Base-by-base conservation (phyloP, 495 filamentous ascomycete species). In the Hypoxylon intermedium region DNA sequence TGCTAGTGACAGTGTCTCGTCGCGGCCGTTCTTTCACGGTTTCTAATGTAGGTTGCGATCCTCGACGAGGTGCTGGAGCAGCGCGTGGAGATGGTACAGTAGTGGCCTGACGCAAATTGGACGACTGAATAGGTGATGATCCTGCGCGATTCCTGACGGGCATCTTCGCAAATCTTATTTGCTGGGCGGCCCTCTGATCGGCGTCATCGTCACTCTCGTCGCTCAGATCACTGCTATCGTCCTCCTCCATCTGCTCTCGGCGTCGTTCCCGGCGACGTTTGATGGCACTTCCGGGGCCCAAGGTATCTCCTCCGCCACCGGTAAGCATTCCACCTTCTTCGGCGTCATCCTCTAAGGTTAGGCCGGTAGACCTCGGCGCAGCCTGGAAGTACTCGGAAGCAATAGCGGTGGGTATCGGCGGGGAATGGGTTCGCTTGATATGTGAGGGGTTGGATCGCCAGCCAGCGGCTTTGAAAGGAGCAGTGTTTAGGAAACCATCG, bases 131-230 rank as follows among this genome's bases (percentile, higher is more conserved):
- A 11, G 93, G 93, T 30, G 93, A 96, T 1, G 92, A 96, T 18
- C 90, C 93, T 38, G 91, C 87, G 47, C 95, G 86, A 52, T 81
- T 88, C 15, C 93, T 83, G n/a, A 96, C 79, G 1, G 94, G 93
- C 88, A 97, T 90, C 72, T 97, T 97, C 24, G 87, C 82, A 65
- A 98, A 98, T 69, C 92, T 92, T 70, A 98, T 96, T 67, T 94
- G 90, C 63, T 95, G 89, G 46, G 75, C 79, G 34, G 76, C 82
- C 33, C 82, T 76, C 38, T 81, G 79, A 43, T 96, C 91, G 7
- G 79, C 81, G 53, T 96, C 92, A 24, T 97, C 93, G 43, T 98
- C 94, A 64, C 92, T 97, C 47, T 98, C 93, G 63, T 97, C 94
- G 67, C 91, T 97, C 57, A 97, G 74, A 70, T 98, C 94, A 69